Evolutionary conservation across 495 filamentous ascomycete genomes (phyloP), one percentile per base, ranked within the genome.

Genomic region (Tuber microsphaerosporum): DNA sequence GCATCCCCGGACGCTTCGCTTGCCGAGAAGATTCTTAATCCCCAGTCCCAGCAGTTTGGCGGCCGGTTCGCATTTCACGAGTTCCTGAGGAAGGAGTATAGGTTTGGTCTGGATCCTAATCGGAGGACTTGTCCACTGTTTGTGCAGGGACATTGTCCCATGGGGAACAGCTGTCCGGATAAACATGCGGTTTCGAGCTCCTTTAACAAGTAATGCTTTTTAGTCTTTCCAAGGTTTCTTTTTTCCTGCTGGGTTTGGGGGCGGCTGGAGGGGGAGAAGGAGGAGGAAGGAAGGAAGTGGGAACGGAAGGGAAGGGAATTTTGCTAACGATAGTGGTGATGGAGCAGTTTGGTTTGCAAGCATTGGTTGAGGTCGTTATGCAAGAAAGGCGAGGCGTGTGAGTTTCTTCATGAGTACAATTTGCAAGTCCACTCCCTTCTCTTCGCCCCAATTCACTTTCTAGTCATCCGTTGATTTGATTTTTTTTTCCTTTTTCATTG

Each of bases 341-440:
- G 12, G 44, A 73, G 12, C 51, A 83, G 81, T 75, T 88, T 97
- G 0, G 93, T 99, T 74, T 99, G 95, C 90, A 99, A 99, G 86
- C 95, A 98, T 88, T 99, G 96, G 90, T 90, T 98, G 78, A 92
- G 96, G 79, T 94, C 93, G 0, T 90, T 99, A 39, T 99, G 95
- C 87, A 99, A 98, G 84, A 98, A 98, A 84, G 96, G 94, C 48
- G 89, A 95, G 76, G 88, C 89, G 74, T 99, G 95, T 88, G 95
- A 97, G 85, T 99, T 97, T 83, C 87, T 97, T 75, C 95, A 99
- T 86, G 94, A 97, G 86, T 99, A 96, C 87, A 97, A 99, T 87
- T 89, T 99, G 79, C 85, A 74, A 72, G 82, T 75, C 42, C 48
- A 42, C 46, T 45, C 68, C 44, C 37, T 37, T 31, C 34, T 39